phyloP scores from a whole-genome alignment of 2,329 filamentous ascomycete genomes.

The Neopestalotiopsis clavispora region DNA sequence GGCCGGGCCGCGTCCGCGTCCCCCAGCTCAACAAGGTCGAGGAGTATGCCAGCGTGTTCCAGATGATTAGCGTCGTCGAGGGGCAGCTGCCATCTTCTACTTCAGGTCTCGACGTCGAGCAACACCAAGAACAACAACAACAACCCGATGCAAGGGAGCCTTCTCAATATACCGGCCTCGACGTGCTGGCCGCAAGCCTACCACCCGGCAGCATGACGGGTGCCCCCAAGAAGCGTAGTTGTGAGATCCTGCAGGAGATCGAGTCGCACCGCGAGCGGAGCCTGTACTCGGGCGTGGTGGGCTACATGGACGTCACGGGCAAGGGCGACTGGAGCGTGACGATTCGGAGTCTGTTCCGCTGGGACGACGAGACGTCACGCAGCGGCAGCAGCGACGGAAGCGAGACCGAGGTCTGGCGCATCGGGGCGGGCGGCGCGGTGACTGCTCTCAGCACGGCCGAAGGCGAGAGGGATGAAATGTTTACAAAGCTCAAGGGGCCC shows the following conservation, averaged over 20 bases:
- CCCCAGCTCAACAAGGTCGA: conserved; percentile 84
- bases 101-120: neutral
- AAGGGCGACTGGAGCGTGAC: conserved; percentile 90
- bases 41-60: conserved; percentile 88
- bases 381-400: conserved; percentile 25
- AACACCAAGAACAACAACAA: too few relatives aligned
- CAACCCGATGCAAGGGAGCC: conserved; percentile 16
- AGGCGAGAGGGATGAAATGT: conserved; percentile 91
- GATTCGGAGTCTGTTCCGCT: conserved; percentile 81
- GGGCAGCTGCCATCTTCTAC: conserved; percentile 57
- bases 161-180: conserved; percentile 63
- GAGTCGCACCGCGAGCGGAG: conserved; percentile 70
- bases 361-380: conserved; percentile 61
- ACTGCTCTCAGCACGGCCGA: conserved; percentile 81
- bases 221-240: conserved; percentile 91
- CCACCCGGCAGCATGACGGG: conserved; percentile 97
- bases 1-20: conserved; percentile 74
- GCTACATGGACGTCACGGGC: conserved; percentile 86
- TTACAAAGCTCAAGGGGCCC: conserved; percentile 70
- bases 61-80: conserved; percentile 88
- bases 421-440: conserved; percentile 90
- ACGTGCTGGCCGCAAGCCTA: conserved; percentile 77
- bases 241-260: conserved; percentile 76
- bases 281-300: conserved; percentile 86
- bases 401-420: conserved; percentile 70